Conservation (phyloP, 2,329 filamentous ascomycete species). For the Talaromyces sp. region DNA sequence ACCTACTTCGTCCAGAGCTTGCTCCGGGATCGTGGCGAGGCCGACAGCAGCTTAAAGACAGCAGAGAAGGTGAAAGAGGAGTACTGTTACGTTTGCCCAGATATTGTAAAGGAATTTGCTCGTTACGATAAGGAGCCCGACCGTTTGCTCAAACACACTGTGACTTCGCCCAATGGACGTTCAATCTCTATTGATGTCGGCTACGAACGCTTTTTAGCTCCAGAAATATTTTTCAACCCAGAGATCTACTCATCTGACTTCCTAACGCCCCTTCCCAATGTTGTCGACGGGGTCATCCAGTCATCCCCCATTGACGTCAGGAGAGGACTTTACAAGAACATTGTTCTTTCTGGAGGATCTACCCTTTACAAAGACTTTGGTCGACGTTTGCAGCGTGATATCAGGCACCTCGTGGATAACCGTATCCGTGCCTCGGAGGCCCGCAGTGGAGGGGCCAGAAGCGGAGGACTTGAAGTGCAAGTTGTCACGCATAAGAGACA, state of each 20-base stretch:
- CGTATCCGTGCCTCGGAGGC: conserved; percentile 89
- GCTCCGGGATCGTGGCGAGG: conserved; percentile 90
- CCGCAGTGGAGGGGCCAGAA: conserved; percentile 84
- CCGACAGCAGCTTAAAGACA: conserved; percentile 94
- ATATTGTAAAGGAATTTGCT: conserved; percentile 97
- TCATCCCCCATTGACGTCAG: conserved; percentile 96
- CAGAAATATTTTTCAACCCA: conserved; percentile 99
- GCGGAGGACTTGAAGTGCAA: conserved; percentile 90
- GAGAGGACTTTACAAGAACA: conserved; percentile 98
- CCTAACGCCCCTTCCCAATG: conserved; percentile 85
- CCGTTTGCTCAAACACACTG: conserved; percentile 84
- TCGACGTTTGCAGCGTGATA: conserved; percentile 90
- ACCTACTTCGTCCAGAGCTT: conserved; percentile 98
- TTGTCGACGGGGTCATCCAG: conserved; percentile 96
- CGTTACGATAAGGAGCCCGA: conserved; percentile 91
- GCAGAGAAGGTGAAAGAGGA: conserved; percentile 98
- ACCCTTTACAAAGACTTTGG: conserved; percentile 99
- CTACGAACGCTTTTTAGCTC: conserved; percentile 95
- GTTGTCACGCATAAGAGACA: conserved; percentile 98
- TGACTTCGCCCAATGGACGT: conserved; percentile 79
- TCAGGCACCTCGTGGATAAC: conserved; percentile 90
- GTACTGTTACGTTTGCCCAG: conserved; percentile 96
- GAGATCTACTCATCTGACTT: conserved; percentile 99
- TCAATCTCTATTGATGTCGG: conserved; percentile 86
- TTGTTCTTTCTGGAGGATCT: conserved; percentile 93